These are phyloP conservation scores for Podospora australis DNA, from an alignment of 495 filamentous ascomycete genomes.

Conservation along the genomic window DNA sequence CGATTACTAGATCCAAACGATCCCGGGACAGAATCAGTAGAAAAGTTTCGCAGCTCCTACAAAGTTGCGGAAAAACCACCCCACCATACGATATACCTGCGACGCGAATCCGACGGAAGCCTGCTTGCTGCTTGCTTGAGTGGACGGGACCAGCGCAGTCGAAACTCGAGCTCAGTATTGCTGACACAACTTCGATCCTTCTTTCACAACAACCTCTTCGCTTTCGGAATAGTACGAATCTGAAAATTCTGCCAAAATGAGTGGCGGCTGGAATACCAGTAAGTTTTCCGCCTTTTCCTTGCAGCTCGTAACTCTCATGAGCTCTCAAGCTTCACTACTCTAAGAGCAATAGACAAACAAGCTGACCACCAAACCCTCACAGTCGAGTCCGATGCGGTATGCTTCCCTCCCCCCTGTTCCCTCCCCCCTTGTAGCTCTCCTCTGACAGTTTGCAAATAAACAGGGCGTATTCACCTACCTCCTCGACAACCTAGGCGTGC, in stretches of 20 bases:
- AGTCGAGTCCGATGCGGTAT: constrained; percentile 92
- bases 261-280: constrained; percentile 56
- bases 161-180: no score
- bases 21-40: not conserved
- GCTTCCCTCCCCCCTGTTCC: constrained; percentile 21
- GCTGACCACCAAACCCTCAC: constrained; percentile 40
- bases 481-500: constrained; percentile 82
- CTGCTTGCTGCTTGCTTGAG: not conserved
- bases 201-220: no score
- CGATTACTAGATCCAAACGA: not conserved
- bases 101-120: not conserved
- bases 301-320: no score
- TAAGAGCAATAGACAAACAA: not conserved
- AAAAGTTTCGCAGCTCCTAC: no score
- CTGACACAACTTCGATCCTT: no score
- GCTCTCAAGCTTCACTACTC: not conserved
- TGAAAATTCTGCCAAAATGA: no score
- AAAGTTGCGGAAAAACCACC: not conserved
- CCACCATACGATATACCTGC: no score
- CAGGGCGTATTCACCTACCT: constrained; percentile 97
- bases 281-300: constrained; percentile 13
- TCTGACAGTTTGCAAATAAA: constrained; percentile 10
- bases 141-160: no score
- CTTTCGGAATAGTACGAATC: no score
- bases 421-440: constrained; percentile 1